A percentile compares a stretch with the other conserved stretches of the same genome.
Evolutionary conservation across 768 basidiomycete species (phyloP).

Genomic region (Auriscalpium microsporum): DNA sequence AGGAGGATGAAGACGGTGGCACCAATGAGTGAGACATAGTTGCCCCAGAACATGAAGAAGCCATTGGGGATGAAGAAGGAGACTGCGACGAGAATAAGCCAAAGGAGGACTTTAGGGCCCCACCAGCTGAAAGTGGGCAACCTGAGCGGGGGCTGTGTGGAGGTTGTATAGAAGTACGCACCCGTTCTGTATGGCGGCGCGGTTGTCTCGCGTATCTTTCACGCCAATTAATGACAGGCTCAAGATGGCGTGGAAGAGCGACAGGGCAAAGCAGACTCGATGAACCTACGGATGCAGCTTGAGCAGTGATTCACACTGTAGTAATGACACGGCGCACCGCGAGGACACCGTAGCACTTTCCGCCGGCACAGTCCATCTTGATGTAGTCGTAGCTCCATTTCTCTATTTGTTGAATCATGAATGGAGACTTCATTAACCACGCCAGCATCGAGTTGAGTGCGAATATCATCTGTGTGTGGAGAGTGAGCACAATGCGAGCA

Average conservation of each 20-base stretch:
- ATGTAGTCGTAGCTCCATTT: slow-evolving; percentile 95
- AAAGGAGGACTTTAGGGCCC: slow-evolving; percentile 92
- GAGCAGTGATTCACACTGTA: neutral
- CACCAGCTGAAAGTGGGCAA: slow-evolving; percentile 64
- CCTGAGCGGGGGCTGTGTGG: no score
- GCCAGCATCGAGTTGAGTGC: slow-evolving; percentile 91
- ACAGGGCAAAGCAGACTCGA: slow-evolving; percentile 91
- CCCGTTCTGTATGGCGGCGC: slow-evolving; percentile 97
- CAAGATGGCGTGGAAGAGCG: slow-evolving; percentile 80
- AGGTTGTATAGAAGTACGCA: slow-evolving; percentile 25
- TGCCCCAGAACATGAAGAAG: slow-evolving; percentile 98
- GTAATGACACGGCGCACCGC: slow-evolving; percentile 51
- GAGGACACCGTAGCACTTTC: slow-evolving; percentile 93
- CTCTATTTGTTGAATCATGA: slow-evolving; percentile 79
- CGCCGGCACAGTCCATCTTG: slow-evolving; percentile 92
- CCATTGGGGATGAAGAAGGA: slow-evolving; percentile 96
- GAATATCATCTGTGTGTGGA: slow-evolving; percentile 71
- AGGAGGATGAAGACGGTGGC: slow-evolving; percentile 94
- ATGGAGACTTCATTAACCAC: slow-evolving; percentile 91
- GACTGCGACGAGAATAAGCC: slow-evolving; percentile 71
- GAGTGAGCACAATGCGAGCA: neutral
- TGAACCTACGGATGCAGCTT: slow-evolving; percentile 53
- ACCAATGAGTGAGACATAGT: slow-evolving; percentile 85
- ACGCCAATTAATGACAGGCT: slow-evolving; percentile 78
- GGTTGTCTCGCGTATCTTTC: slow-evolving; percentile 82